Percentiles rank a stretch among this genome's conserved stretches.
These are phyloP conservation scores for Kentomonas sorsogonicus DNA, from an alignment of 208 protist species.

Conservation along the genomic window DNA sequence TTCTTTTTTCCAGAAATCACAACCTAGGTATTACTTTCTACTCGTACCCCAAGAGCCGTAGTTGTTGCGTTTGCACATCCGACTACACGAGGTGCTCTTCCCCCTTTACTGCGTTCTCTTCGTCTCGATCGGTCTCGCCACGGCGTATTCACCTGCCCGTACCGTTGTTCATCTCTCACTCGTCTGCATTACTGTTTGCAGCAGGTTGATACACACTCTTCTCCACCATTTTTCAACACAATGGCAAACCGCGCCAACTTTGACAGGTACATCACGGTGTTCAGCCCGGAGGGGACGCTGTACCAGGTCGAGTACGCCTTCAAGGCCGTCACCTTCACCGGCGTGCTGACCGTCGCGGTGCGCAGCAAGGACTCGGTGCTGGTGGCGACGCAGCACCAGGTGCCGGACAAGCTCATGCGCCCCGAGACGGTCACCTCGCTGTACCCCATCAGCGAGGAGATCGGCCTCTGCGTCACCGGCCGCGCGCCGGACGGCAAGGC, in stretches of 20 bases:
- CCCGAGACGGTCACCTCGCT: conserved; percentile 94
- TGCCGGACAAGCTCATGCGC: conserved; percentile 97
- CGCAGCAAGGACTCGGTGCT: conserved; percentile 92
- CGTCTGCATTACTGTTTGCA: conserved; percentile 6
- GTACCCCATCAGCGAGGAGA: conserved; percentile 90
- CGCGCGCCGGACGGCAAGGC: conserved; percentile 87
- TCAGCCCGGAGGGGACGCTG: conserved; percentile 97
- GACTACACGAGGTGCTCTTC: too few species aligned
- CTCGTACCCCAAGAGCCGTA: too few species aligned
- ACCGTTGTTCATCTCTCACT: background rate
- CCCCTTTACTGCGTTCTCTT: too few species aligned
- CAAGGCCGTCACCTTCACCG: conserved; percentile 96
- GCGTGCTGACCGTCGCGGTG: conserved; percentile 95
- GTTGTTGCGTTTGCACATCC: too few species aligned
- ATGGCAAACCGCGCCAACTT: conserved; percentile 88
- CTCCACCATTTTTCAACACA: conserved; percentile 1
- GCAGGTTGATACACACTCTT: conserved; percentile 6
- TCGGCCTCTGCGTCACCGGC: conserved; percentile 96
- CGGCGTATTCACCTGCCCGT: background rate
- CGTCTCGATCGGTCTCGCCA: too few species aligned
- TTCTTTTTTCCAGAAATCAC: conserved; percentile 1
- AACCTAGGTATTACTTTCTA: background rate
- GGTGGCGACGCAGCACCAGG: conserved; percentile 97
- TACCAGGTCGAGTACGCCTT: conserved; percentile 99
- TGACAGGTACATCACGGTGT: conserved; percentile 98